These are phyloP conservation scores for Puccinia polysora DNA, from an alignment of 1,284 basidiomycete species.

Conservation along the genomic window DNA sequence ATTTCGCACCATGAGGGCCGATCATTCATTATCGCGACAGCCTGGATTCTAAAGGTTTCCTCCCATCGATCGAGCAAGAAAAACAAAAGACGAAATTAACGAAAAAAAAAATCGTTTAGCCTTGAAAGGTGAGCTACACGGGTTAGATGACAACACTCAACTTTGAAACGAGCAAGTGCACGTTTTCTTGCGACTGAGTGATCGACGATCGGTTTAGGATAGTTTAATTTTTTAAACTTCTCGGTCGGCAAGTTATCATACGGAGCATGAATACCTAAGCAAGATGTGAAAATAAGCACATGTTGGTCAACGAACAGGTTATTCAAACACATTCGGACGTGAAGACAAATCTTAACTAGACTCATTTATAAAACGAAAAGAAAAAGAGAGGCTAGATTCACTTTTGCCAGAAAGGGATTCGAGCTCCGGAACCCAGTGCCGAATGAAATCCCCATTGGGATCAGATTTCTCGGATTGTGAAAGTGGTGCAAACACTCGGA, in stretches of 20 bases:
- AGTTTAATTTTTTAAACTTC: conserved; percentile 67
- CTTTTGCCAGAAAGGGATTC: conserved; percentile 67
- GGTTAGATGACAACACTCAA: not conserved
- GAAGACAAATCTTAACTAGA: too few relatives aligned
- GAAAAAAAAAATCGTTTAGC: not conserved
- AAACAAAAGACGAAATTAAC: not conserved
- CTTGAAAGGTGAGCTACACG: too few relatives aligned
- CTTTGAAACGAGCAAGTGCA: conserved; percentile 73
- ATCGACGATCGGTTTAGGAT: conserved; percentile 74
- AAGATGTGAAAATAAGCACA: conserved; percentile 2
- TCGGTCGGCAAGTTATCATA: conserved; percentile 64
- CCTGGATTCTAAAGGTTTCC: not conserved
- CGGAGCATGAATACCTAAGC: conserved; percentile 55
- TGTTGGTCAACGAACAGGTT: not conserved
- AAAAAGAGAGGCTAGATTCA: conserved; percentile 50
- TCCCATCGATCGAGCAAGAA: not conserved
- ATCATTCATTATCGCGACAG: not conserved
- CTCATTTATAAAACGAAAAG: not conserved
- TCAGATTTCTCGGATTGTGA: conserved; percentile 63
- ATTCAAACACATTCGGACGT: not conserved
- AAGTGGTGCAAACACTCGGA: conserved; percentile 70
- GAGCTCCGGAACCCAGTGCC: conserved; percentile 80
- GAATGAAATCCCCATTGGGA: conserved; percentile 78
- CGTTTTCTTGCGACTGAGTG: conserved; percentile 70
- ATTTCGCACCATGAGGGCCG: too few relatives aligned